Evolutionary conservation across 768 basidiomycete genomes (phyloP).

Genomic region (Cubamyces sp.): DNA sequence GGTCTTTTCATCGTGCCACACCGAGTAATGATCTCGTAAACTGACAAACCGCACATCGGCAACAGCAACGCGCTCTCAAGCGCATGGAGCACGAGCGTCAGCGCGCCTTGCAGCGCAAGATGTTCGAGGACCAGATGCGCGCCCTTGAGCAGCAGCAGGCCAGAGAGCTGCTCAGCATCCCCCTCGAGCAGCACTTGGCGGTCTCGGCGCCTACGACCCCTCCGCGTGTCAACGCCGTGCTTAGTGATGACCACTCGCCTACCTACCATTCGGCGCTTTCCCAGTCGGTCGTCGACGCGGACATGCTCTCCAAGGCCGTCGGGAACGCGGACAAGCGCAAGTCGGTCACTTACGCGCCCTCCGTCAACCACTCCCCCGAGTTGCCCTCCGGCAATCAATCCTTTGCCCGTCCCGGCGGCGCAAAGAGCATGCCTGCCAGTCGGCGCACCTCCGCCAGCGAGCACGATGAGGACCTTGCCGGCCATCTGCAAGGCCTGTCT

Average conservation of each 20-base stretch:
- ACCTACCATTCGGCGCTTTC: conserved; percentile 47
- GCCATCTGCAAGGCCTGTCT: conserved; percentile 73
- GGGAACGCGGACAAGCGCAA: conserved; percentile 82
- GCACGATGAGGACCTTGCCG: conserved; percentile 81
- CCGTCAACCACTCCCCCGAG: conserved; percentile 76
- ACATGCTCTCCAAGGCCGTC: conserved; percentile 69
- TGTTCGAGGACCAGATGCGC: conserved; percentile 98
- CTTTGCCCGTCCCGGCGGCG: conserved; percentile 70
- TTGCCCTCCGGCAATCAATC: conserved; percentile 52
- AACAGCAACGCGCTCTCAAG: conserved; percentile 77
- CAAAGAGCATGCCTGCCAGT: conserved; percentile 93
- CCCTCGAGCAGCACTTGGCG: conserved; percentile 79
- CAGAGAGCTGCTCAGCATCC: conserved; percentile 78
- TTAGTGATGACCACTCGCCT: conserved; percentile 60
- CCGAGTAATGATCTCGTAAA: conserved; percentile 13
- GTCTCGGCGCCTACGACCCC: conserved; percentile 90
- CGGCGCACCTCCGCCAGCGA: conserved; percentile 87
- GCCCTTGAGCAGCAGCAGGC: conserved; percentile 90
- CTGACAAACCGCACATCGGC: conserved; percentile 35
- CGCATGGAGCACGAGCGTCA: conserved; percentile 90
- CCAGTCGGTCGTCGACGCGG: conserved; percentile 60
- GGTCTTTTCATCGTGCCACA: conserved; percentile 38
- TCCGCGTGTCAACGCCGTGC: conserved; percentile 73
- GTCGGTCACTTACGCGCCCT: conserved; percentile 83
- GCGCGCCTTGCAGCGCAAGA: conserved; percentile 80